phyloP scores from a whole-genome alignment of 352 stramenopile genomes.

The Thalassiosira delicatula region DNA sequence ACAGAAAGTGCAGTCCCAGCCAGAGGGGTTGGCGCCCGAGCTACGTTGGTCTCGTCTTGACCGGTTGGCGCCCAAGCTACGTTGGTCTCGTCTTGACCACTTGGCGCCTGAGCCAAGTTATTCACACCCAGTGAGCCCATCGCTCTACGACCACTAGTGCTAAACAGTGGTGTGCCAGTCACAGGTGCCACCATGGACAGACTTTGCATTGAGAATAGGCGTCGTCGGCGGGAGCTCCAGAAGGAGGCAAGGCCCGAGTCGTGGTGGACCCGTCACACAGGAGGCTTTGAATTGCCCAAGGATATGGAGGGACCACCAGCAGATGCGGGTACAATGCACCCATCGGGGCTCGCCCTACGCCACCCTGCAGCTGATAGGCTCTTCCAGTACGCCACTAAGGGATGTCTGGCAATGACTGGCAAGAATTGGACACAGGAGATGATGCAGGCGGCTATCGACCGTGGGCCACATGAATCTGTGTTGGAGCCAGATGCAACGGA shows the following conservation, averaged over 20 bases:
- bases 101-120: too few species aligned
- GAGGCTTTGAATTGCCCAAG: neutral
- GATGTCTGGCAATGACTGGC: constrained; percentile 25
- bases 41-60: too few species aligned
- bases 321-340: constrained; percentile 12
- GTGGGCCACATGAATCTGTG: constrained; percentile 25
- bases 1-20: too few species aligned
- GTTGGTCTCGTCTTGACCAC: too few species aligned
- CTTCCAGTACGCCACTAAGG: constrained; percentile 12
- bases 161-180: neutral
- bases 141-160: neutral
- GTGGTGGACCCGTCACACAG: neutral
- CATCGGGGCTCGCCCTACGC: neutral
- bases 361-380: constrained; percentile 21
- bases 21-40: too few species aligned
- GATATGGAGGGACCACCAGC: too few species aligned
- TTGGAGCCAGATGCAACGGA: constrained; percentile 4
- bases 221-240: neutral
- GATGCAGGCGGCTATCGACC: constrained; percentile 9
- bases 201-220: neutral
- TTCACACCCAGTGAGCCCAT: too few species aligned
- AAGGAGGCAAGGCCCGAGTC: neutral
- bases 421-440: constrained; percentile 13
- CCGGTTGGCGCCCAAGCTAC: too few species aligned
- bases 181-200: neutral